Base-by-base conservation (phyloP, 2,329 filamentous ascomycete species). In the Ascochyta pisi region DNA sequence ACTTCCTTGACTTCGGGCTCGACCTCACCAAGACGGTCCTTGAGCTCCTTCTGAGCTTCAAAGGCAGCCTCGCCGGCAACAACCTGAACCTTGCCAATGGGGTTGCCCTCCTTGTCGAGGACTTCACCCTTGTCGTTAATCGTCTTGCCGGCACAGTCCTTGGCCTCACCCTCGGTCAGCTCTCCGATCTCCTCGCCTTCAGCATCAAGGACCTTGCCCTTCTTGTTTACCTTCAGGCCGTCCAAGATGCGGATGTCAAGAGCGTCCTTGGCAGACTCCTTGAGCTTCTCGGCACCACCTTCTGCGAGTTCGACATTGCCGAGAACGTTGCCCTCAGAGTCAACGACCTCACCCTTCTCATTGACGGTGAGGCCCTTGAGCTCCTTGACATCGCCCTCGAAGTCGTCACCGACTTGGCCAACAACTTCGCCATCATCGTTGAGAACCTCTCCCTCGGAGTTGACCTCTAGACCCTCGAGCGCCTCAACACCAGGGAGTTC, bases 191-290 rank as follows among this genome's bases (percentile, higher is more conserved):
- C 77, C 59, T 82, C 80, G 24, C 80, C 80, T 46, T 82, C 80
- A 39, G 79, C 77, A 56, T 82, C 78, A 42, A 83, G 76, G 49
- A 83, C 73, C 72, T 81, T 80, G 72, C 80, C 80, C 75, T 84
- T 84, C 76, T 84, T 84, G 75, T 84, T 84, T 72, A 84, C 78
- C 70, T 83, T 83, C 50, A 81, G 76, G 64, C 82, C 79, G 66
- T 84, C 75, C 43, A 83, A 65, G 65, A 82, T 82, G 52, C 79
- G 75, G 39, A 80, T 69, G 60, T 81, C 79, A 39, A 81, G 73
- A 50, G 74, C 70, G 27, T 74, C 67, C 37, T 71, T 64, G 24
- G 74, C 71, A 33, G 73, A 64, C 49, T 78, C 77, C 60, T 77
- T 75, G 55, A 81, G 76, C 66, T 78, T 79, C 60, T 82, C 79